Base-by-base conservation (phyloP, 352 stramenopile genomes). In the Phytophthora colocasiae region DNA sequence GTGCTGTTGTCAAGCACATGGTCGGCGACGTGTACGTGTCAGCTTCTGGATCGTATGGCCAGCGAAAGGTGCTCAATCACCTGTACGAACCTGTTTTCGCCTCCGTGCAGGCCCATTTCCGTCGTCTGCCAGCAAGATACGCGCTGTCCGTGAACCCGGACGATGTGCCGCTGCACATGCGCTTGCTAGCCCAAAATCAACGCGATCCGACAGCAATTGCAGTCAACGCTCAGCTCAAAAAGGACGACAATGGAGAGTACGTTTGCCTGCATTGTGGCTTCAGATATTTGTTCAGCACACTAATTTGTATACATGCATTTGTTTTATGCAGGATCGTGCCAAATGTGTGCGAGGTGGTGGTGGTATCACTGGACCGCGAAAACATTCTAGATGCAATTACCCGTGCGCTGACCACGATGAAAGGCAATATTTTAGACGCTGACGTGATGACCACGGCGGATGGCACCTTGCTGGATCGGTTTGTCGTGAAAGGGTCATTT, bases 91-190 rank as follows among this genome's bases (percentile, higher is more conserved):
- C 87, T 2, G 87, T 96, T n/a, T 79, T 96, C 32, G 77, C 90
- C 54, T 92, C 85, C 0, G 87, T 96, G n/a, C 81, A 95, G 77
- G 78, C 72, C 12, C 87, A 96, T 26, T 96, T 96, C 52, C 77
- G 80, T 27, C 85, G 83, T 19, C 66, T 96, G n/a, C 87, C 87
- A 32, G 87, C 87, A 31, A 83, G 87, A 31, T 96, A 96, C 52
- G 87, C 87, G 15, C 68, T 96, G 32, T 94, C 85, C 0, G 87
- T 96, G 36, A 92, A 96, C 62, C 85, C 87, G 1, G 87, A 94
- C 68, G 87, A 96, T 46, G 87, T 96, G n/a, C 87, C 87, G 8
- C 78, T 94, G 72, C 87, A 96, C 63, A 96, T 96, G 85, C 84
- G 87, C 9, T 58, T 96, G 46, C 69, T 96, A 44, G 84, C 87